Evolutionary conservation across 192 early-diverging fungal genomes (phyloP).

Genomic region (Linderina pennispora): DNA sequence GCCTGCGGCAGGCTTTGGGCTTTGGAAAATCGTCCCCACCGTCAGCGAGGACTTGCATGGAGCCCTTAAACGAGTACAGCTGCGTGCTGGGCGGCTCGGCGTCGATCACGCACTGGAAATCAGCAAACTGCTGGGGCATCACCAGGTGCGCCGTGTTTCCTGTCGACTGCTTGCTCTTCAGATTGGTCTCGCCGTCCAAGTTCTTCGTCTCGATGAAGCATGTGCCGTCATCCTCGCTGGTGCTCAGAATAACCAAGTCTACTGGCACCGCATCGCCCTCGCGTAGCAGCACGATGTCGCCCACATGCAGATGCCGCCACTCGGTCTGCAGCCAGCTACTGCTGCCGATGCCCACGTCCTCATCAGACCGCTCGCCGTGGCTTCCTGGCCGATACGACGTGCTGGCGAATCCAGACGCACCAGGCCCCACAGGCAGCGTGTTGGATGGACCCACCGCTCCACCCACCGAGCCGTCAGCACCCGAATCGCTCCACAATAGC

Average conservation of each 20-base stretch:
- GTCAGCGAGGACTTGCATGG: slow-evolving; percentile 23
- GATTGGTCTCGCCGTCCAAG: slow-evolving; percentile 96
- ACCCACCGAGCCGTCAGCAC: slow-evolving; percentile 32
- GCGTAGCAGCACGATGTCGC: slow-evolving; percentile 79
- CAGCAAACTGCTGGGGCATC: slow-evolving; percentile 53
- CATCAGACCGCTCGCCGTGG: slow-evolving; percentile 3
- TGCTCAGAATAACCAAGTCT: slow-evolving; percentile 80
- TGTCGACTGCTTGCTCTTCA: slow-evolving; percentile 78
- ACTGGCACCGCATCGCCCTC: slow-evolving; percentile 87
- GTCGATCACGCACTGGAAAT: slow-evolving; percentile 63
- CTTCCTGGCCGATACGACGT: slow-evolving; percentile 1
- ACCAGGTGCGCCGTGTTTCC: slow-evolving; percentile 53
- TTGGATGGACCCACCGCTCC: too few species aligned
- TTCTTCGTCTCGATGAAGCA: slow-evolving; percentile 98
- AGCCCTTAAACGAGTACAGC: slow-evolving; percentile 84
- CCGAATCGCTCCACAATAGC: slow-evolving; percentile 40
- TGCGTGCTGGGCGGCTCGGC: slow-evolving; percentile 84
- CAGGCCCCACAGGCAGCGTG: too few species aligned
- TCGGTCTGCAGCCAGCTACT: slow-evolving; percentile 55
- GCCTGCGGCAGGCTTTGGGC: slow-evolving; percentile 19
- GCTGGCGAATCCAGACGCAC: neutral
- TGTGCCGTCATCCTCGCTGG: slow-evolving; percentile 75
- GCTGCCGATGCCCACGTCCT: slow-evolving; percentile 13
- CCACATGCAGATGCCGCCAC: slow-evolving; percentile 84
- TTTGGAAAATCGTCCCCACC: neutral